A percentile compares a stretch with the other conserved stretches of the same genome.
These are phyloP conservation scores for Gentiana straminea DNA, from an alignment of 257 asterid genomes.

Conservation along the genomic window DNA sequence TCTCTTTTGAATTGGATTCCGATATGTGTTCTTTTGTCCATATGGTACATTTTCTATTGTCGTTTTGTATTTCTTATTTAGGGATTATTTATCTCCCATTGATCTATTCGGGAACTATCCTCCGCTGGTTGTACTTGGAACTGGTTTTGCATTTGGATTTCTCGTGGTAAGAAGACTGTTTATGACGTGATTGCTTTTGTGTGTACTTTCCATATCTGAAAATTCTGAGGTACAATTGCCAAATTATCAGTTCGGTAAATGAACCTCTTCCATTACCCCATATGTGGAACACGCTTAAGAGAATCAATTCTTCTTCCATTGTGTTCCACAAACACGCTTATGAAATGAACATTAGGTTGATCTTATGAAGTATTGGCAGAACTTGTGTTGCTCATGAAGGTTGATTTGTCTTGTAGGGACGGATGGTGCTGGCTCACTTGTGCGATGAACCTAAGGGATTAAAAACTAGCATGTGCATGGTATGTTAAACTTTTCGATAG, in stretches of 20 bases:
- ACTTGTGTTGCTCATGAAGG: no score
- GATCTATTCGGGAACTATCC: conserved; percentile 62
- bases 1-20: conserved; percentile 5
- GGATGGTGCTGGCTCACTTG: conserved; percentile 84
- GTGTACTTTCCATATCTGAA: neutral
- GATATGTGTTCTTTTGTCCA: neutral
- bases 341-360: no score
- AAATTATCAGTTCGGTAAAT: neutral
- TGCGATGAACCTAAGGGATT: conserved; percentile 97
- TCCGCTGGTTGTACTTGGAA: conserved; percentile 55
- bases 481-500: conserved; percentile 20
- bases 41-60: conserved; percentile 2
- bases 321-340: no score
- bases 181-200: neutral
- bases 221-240: neutral
- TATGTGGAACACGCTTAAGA: neutral
- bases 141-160: conserved; percentile 91
- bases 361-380: no score
- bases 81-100: conserved; percentile 81
- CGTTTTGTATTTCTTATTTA: conserved; percentile 17
- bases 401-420: conserved; percentile 53
- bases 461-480: conserved; percentile 97
- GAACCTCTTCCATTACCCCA: neutral
- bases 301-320: no score
- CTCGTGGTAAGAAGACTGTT: conserved; percentile 62